Conservation (phyloP, 176 grass and related monocot species). For the Carex littledalei region DNA sequence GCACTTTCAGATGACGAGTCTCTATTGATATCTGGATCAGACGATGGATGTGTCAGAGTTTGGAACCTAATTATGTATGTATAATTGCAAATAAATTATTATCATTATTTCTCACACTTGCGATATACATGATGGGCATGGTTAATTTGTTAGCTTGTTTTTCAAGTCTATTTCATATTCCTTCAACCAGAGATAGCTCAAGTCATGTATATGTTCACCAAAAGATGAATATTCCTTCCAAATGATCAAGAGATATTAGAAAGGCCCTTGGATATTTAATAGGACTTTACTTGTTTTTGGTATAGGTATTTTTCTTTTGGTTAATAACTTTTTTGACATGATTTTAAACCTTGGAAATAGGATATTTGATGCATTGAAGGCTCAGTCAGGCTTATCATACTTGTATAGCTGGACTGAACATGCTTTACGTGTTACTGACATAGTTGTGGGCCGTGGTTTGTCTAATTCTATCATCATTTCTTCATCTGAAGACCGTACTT, state of each 20-base stretch:
- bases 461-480: conserved; percentile 55
- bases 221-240: neutral
- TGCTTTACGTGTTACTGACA: conserved; percentile 48
- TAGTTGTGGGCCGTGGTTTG: conserved; percentile 62
- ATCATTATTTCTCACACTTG: neutral
- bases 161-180: neutral
- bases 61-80: conserved; percentile 84
- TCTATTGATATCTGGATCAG: conserved; percentile 66
- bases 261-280: neutral
- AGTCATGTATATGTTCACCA: neutral
- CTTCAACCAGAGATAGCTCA: neutral
- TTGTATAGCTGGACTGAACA: conserved; percentile 69
- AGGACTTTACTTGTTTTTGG: neutral
- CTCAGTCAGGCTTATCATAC: conserved; percentile 34
- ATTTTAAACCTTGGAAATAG: conserved; percentile 33
- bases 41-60: conserved; percentile 67
- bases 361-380: conserved; percentile 63
- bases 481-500: conserved; percentile 81
- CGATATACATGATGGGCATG: neutral
- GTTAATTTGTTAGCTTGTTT: neutral
- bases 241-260: neutral
- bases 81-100: neutral
- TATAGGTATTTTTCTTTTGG: conserved; percentile 10
- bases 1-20: conserved; percentile 55
- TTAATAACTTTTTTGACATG: conserved; percentile 4